Conservation (phyloP, 1,284 basidiomycete species). For the Heterobasidion irregulare region DNA sequence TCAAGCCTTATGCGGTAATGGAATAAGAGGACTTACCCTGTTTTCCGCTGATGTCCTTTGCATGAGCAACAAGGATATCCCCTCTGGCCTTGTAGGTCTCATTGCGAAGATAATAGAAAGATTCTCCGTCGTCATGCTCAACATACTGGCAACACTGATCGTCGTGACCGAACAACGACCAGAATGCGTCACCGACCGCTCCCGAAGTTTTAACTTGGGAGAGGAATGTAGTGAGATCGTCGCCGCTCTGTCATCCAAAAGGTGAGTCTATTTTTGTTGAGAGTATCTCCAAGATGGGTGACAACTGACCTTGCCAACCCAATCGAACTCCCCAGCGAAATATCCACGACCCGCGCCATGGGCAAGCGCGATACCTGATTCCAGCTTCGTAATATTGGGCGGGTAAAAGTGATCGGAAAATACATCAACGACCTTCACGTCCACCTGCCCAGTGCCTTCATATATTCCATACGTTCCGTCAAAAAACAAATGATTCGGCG, state of each 20-base stretch:
- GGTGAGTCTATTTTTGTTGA: neutral
- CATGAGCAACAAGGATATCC: neutral
- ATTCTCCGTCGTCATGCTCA: slow-evolving; percentile 10
- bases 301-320: slow-evolving; percentile 8
- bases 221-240: slow-evolving; percentile 9
- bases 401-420: slow-evolving; percentile 12
- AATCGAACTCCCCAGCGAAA: slow-evolving; percentile 20
- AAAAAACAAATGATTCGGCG: slow-evolving; percentile 22
- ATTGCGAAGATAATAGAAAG: slow-evolving; percentile 6
- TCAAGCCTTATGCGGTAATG: too few relatives aligned
- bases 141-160: slow-evolving; percentile 12
- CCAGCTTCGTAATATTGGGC: slow-evolving; percentile 12
- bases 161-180: slow-evolving; percentile 21
- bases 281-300: neutral
- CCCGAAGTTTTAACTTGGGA: slow-evolving; percentile 7
- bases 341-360: slow-evolving; percentile 13
- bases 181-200: slow-evolving; percentile 16
- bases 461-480: slow-evolving; percentile 9
- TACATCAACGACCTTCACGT: slow-evolving; percentile 11
- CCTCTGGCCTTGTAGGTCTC: neutral
- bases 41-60: too few relatives aligned
- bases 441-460: slow-evolving; percentile 5
- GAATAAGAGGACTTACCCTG: too few relatives aligned
- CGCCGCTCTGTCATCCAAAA: neutral
- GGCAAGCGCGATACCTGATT: slow-evolving; percentile 10